Conservation (phyloP, 345 rosid genomes). For the Acer negundo region DNA sequence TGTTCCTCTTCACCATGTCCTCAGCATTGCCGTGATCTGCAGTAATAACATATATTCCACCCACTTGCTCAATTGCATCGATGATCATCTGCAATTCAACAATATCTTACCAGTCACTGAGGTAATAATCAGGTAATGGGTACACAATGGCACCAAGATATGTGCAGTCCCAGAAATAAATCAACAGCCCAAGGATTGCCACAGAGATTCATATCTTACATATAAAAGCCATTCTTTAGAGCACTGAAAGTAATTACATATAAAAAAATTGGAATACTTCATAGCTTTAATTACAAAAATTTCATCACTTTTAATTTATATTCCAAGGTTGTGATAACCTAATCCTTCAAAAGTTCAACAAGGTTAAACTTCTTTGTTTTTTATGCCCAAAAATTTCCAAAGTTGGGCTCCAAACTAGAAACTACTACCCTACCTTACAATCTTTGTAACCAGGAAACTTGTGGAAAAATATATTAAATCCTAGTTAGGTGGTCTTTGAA, state of each 20-base stretch:
- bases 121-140: not conserved
- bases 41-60: constrained; percentile 88
- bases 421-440: not conserved
- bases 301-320: not conserved
- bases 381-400: not conserved
- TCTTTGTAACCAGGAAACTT: not conserved
- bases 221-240: not conserved
- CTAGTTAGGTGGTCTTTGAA: not conserved
- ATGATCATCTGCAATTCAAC: constrained; percentile 67
- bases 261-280: not conserved
- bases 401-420: not conserved
- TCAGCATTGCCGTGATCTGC: constrained; percentile 99
- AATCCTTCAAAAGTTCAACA: not conserved
- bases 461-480: not conserved
- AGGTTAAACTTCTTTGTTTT: not conserved
- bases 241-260: not conserved
- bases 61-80: constrained; percentile 80
- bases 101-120: constrained; percentile 7
- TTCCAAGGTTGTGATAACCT: not conserved
- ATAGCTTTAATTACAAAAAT: no score
- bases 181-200: not conserved
- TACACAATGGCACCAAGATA: not conserved
- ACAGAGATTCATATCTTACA: no score
- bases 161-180: not conserved
- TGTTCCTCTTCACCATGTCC: constrained; percentile 96